Evolutionary conservation across 2,329 filamentous ascomycete species (phyloP), one percentile per base, ranked within the genome.

Genomic region (Scytalidium lignicola): DNA sequence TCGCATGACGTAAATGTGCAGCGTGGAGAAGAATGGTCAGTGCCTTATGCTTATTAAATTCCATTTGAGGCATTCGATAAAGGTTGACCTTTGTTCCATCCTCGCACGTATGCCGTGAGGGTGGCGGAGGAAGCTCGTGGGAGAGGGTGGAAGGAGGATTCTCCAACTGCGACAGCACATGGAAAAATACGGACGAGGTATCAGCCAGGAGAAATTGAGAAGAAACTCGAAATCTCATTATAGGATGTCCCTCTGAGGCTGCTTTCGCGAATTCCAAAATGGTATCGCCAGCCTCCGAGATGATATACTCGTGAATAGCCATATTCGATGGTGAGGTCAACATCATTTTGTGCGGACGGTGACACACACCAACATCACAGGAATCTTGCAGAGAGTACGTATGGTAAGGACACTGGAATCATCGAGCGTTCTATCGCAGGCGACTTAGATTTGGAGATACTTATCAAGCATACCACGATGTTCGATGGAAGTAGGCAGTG

Each of bases 1-100:
- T 63, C 6, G 72, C 65, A 42, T 69, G 70, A 49, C 76, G 75
- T 65, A 74, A 68, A 53, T 79, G 75, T 1, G 75, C 75, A 2
- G 76, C 77, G 49, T 78, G 70, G 2, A 80, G 62, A 1, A 80
- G 53, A 1, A 73, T 72, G 51, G 73, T 70, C 10, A 79, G 58
- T 0, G 71, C 65, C 2, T 64, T 58, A 2, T 71, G 49, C 2
- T 58, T 62, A 46, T 78, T 75, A 5, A 67, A 52, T 53, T 79
- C 75, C 22, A 67, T 58, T 55, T 79, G 75, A 2, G 75, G 74
- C 76, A 80, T 79, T 10, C 72, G 70, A 52, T 76, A 79, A 1
- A 79, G 55, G 53, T 64, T 71, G 1, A 70, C 70, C 52, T 72
- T 68, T 6, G 66, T 65, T 0, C 72, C 72, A 46, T 78, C 72